Conservation (phyloP, 2,329 filamentous ascomycete genomes). For the Aureobasidium sp. region DNA sequence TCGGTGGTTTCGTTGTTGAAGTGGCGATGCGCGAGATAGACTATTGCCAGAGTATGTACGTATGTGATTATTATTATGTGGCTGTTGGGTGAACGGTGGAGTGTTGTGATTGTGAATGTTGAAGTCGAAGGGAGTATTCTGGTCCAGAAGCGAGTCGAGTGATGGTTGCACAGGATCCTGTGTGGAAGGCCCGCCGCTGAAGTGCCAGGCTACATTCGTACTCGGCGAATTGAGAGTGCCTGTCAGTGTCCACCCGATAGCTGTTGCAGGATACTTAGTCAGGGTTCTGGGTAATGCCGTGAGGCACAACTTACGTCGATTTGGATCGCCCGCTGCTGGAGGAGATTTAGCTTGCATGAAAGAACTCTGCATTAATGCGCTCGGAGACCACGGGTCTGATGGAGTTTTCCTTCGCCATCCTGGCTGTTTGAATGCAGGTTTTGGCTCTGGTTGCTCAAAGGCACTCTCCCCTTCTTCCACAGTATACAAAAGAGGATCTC, state of each 20-base stretch:
- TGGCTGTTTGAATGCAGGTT: slow-evolving; percentile 42
- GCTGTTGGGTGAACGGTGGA: neutral
- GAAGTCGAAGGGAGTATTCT: neutral
- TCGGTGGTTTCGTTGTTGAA: neutral
- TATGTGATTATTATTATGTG: neutral
- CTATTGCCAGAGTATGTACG: slow-evolving; percentile 15
- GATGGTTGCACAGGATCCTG: slow-evolving; percentile 23
- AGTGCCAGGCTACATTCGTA: slow-evolving; percentile 75
- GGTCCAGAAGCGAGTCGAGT: slow-evolving; percentile 17
- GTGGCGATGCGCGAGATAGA: neutral
- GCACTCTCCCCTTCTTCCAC: slow-evolving; percentile 72
- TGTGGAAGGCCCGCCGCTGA: slow-evolving; percentile 48
- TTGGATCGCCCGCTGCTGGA: neutral
- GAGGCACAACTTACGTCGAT: neutral
- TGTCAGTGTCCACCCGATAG: slow-evolving; percentile 80
- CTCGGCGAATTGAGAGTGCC: slow-evolving; percentile 80
- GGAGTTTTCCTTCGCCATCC: slow-evolving; percentile 44
- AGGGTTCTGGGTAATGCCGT: too few species aligned
- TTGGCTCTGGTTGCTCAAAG: slow-evolving; percentile 45
- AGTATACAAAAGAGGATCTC: slow-evolving; percentile 62
- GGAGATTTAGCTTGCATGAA: slow-evolving; percentile 5
- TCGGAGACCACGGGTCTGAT: slow-evolving; percentile 37
- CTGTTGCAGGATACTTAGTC: slow-evolving; percentile 26
- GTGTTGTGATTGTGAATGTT: neutral
- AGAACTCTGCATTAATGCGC: slow-evolving; percentile 22